Evolutionary conservation across 768 basidiomycete genomes (phyloP).

Genomic region (Daedaleopsis sinensis): DNA sequence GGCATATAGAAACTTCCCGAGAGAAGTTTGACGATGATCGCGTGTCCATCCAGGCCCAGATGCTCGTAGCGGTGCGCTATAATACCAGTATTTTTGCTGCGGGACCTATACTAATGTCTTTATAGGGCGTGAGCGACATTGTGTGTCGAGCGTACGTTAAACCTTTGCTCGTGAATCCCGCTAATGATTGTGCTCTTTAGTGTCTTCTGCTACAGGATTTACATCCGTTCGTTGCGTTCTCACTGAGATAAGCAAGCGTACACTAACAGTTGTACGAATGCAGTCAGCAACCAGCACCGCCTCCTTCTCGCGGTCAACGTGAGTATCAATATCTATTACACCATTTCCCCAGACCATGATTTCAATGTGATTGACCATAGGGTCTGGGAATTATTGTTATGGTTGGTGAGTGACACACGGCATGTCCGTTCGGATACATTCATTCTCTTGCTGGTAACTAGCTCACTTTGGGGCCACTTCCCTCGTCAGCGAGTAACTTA

Average conservation of each 20-base stretch:
- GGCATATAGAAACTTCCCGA: background rate
- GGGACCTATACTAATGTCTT: too few species aligned
- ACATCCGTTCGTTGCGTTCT: background rate
- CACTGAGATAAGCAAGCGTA: too few species aligned
- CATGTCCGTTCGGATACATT: too few species aligned
- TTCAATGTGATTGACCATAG: background rate
- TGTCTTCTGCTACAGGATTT: constrained; percentile 4
- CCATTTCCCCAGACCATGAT: too few species aligned
- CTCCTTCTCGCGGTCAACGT: background rate
- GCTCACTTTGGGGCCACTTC: too few species aligned
- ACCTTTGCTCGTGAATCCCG: background rate
- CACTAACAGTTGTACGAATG: background rate
- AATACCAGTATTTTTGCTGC: too few species aligned
- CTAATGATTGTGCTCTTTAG: background rate
- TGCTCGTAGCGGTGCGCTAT: background rate
- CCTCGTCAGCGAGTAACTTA: too few species aligned
- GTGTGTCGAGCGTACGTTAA: background rate
- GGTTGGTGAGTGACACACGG: too few species aligned
- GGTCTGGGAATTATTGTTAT: background rate
- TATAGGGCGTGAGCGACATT: background rate
- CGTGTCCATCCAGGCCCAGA: background rate
- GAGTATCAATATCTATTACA: background rate
- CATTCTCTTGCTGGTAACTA: too few species aligned
- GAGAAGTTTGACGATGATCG: background rate
- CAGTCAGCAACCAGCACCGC: background rate